These are phyloP conservation scores for Rheum nobile DNA, from an alignment of 148 eudicot species.

Conservation along the genomic window DNA sequence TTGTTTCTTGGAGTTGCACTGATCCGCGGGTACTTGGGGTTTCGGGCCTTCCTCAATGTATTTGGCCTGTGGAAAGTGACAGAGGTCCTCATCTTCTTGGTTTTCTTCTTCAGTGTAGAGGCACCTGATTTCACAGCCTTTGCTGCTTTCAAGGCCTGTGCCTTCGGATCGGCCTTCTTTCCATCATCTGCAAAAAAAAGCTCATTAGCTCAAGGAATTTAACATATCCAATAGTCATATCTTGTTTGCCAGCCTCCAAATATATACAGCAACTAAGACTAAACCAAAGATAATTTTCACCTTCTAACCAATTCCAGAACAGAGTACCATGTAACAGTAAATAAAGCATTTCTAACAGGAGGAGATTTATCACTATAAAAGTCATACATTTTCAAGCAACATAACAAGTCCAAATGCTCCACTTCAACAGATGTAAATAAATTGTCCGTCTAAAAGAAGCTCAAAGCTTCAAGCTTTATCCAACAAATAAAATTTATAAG, in stretches of 20 bases:
- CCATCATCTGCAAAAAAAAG: constrained; percentile 12
- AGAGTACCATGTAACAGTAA: background rate
- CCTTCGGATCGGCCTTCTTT: constrained; percentile 45
- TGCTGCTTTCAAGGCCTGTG: constrained; percentile 77
- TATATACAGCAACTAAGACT: too few relatives aligned
- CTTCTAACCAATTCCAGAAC: background rate
- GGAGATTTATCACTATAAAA: background rate
- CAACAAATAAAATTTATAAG: background rate
- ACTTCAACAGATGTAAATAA: background rate
- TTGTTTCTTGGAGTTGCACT: constrained; percentile 74
- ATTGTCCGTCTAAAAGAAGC: background rate
- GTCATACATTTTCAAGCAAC: background rate
- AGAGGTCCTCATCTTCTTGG: constrained; percentile 61
- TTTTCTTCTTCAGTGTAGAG: constrained; percentile 47
- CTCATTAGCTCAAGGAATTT: background rate
- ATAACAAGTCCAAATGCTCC: background rate
- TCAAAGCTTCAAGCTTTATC: background rate
- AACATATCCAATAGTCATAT: too few relatives aligned
- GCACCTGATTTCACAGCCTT: constrained; percentile 73
- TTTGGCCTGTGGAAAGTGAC: constrained; percentile 76
- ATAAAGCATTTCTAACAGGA: background rate
- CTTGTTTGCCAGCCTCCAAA: too few relatives aligned
- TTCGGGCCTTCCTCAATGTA: constrained; percentile 64
- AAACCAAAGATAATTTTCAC: too few relatives aligned
- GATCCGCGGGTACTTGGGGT: constrained; percentile 77